A percentile compares a stretch with the other conserved stretches of the same genome.
Conservation (phyloP, 164 flowering plant species). For the Vitis rupestris region DNA sequence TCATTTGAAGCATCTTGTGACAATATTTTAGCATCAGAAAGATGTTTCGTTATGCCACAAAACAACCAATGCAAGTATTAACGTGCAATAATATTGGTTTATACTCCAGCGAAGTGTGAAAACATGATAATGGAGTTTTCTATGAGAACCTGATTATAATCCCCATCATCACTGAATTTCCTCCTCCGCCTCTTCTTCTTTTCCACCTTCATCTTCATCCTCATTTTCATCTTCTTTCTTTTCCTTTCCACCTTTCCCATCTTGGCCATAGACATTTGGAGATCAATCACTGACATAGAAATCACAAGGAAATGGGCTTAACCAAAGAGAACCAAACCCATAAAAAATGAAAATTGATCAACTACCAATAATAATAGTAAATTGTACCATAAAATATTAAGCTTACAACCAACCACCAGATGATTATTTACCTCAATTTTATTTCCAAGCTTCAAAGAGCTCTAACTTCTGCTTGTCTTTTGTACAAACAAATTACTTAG, state of each 20-base stretch:
- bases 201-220: conserved; percentile 30
- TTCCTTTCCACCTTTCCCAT: conserved; percentile 25
- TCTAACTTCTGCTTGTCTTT: conserved; percentile 43
- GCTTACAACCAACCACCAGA: neutral
- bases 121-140: neutral
- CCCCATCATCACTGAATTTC: conserved; percentile 49
- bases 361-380: neutral
- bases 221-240: conserved; percentile 39
- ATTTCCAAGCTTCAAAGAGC: conserved; percentile 48
- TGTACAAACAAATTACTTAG: conserved; percentile 1
- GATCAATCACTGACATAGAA: neutral
- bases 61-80: neutral
- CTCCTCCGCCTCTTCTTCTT: conserved; percentile 23
- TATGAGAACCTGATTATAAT: conserved; percentile 45
- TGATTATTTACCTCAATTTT: conserved; percentile 26
- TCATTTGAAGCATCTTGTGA: too few species aligned
- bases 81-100: too few species aligned
- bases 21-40: neutral
- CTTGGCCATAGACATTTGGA: conserved; percentile 25
- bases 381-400: neutral
- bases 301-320: neutral
- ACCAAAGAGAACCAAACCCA: neutral
- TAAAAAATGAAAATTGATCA: neutral
- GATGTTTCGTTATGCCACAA: neutral
- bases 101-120: too few species aligned